Conservation (phyloP, 306 rosid genomes). For the Glycine tomentella region DNA sequence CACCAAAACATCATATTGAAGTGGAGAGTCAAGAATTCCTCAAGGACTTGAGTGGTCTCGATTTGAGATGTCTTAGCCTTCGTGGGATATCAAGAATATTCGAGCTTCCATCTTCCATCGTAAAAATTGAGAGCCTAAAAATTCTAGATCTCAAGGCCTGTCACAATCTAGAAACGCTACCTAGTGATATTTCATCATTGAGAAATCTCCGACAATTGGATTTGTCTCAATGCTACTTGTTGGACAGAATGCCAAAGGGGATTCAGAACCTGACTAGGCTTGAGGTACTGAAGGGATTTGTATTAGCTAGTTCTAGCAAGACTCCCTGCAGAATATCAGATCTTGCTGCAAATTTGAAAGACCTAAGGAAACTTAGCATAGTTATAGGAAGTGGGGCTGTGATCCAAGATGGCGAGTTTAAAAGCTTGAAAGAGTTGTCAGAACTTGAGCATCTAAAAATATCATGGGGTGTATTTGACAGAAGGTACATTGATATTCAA, state of each 20-base stretch:
- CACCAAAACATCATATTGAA: slow-evolving; percentile 29
- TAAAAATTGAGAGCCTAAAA: not conserved
- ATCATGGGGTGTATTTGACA: not conserved
- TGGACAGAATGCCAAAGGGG: slow-evolving; percentile 56
- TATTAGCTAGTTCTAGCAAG: slow-evolving; percentile 2
- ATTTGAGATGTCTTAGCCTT: not conserved
- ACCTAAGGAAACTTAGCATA: slow-evolving; percentile 39
- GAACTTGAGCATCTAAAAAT: not conserved
- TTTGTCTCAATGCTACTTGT: slow-evolving; percentile 51
- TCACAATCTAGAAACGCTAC: slow-evolving; percentile 48
- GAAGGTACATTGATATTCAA: not conserved
- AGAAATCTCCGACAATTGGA: slow-evolving; percentile 48
- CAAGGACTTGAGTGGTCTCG: not conserved
- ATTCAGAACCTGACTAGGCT: slow-evolving; percentile 39
- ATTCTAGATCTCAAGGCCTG: slow-evolving; percentile 44
- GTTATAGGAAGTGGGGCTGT: slow-evolving; percentile 21
- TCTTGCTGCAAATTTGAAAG: not conserved
- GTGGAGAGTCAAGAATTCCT: not conserved
- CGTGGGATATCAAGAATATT: not conserved
- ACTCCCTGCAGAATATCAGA: not conserved
- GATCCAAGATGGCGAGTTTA: not conserved
- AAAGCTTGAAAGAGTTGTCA: not conserved
- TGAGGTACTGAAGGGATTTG: slow-evolving; percentile 57
- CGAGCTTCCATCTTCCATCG: not conserved
- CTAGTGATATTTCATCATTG: slow-evolving; percentile 34